Evolutionary conservation across 2,329 filamentous ascomycete species (phyloP).

Genomic region (Cytospora paraplurivora): DNA sequence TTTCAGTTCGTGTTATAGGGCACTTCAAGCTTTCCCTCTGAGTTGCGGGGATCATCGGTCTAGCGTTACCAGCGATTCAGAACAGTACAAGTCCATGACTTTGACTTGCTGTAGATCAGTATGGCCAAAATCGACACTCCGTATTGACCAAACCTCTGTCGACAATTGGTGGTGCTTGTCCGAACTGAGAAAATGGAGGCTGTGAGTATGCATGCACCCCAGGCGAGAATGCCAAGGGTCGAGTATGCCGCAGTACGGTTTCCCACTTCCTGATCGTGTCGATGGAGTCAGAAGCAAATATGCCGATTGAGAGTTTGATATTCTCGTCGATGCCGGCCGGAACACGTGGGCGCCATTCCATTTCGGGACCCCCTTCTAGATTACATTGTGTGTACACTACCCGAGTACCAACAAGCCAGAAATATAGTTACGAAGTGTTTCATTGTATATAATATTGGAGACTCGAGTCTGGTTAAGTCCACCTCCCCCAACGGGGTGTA

Average conservation of each 20-base stretch:
- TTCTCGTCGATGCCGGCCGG: not conserved
- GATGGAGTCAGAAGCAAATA: not conserved
- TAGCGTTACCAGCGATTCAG: constrained; percentile 21
- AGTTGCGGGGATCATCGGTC: constrained; percentile 7
- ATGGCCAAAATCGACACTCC: not conserved
- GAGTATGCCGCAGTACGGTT: not conserved
- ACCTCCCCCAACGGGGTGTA: not conserved
- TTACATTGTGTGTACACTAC: not conserved
- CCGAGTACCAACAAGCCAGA: no score
- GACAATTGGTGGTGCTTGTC: not conserved
- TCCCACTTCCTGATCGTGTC: not conserved
- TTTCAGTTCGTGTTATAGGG: constrained; percentile 11
- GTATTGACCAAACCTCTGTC: not conserved
- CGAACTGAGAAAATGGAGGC: not conserved
- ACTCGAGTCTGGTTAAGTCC: no score
- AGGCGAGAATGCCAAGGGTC: not conserved
- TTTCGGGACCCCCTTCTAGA: constrained; percentile 2
- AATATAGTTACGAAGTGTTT: no score
- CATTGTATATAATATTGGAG: no score
- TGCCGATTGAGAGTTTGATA: not conserved
- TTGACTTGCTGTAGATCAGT: not conserved
- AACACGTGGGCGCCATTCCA: constrained; percentile 17
- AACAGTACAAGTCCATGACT: constrained; percentile 5
- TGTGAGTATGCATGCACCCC: not conserved
- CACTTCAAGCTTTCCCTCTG: not conserved